Base-by-base conservation (phyloP, 1,284 basidiomycete genomes). In the Polyporus tsugae region DNA sequence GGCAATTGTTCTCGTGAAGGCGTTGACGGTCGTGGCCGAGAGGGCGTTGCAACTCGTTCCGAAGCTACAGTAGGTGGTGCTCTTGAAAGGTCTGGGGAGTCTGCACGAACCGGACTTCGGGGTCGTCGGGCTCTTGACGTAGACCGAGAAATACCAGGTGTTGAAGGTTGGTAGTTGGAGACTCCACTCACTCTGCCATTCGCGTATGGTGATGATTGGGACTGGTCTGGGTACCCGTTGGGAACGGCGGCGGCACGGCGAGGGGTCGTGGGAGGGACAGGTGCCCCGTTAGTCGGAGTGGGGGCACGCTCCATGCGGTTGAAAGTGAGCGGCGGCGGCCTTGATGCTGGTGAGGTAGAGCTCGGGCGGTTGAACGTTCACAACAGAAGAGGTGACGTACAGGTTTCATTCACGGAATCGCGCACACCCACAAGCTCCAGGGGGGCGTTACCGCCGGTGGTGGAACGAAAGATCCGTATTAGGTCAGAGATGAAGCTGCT, bases 391-490 rank as follows among this genome's bases (percentile, higher is more conserved):
- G 68, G 39, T 52, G 62, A 70, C 78, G 65, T 78, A 86, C 85
- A 78, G 75, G 79, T 64, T 70, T 73, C 75, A 52, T 82, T 83
- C 9, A 39, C 15, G 29, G 82, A 79, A 65, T 87, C 84, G 63
- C 79, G 72, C 4, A 92, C 75, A 13, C 91, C 91, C 42, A 88
- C 84, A 36, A 93, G 77, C 36, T 85, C 87, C 72, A 88, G 78
- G 3, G 84, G 77, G 3, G 80, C 78, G 57, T 82, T 78, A 22
- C 85, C 85, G 44, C 84, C 84, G 19, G 89, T 85, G 41, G 91
- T 84, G 41, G 84, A 82, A 57, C 86, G 85, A 79, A 92, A 96
- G n/a, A 95, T 85, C 66, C 89, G 85, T 67, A 95, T 82, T 44
- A 92, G 74, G 0, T 91, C 84, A 49, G 86, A 84, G 58, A 97